phyloP scores from a whole-genome alignment of 768 basidiomycete species.

The Ramaria rubella region DNA sequence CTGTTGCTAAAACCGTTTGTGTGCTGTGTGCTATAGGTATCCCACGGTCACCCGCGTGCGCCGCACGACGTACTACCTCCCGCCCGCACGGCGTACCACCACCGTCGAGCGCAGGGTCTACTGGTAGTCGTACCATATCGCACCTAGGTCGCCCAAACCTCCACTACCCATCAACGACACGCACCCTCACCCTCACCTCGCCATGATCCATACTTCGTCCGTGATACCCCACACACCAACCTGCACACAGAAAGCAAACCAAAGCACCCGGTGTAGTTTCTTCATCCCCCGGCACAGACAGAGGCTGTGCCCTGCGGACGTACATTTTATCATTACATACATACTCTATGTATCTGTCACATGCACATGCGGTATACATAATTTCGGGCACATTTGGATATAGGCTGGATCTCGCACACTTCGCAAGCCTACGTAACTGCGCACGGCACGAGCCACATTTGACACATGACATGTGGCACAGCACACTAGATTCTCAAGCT shows the following conservation, averaged over 20 bases:
- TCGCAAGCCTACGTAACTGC: too few species aligned
- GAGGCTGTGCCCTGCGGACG: constrained; percentile 1
- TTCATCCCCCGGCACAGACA: neutral
- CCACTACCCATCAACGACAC: too few species aligned
- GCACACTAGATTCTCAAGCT: too few species aligned
- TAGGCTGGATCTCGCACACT: neutral
- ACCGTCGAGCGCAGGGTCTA: constrained; percentile 72
- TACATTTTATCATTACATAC: neutral
- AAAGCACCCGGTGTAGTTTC: neutral
- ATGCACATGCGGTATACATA: neutral
- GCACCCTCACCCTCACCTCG: too few species aligned
- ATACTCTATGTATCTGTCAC: neutral
- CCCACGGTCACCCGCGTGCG: constrained; percentile 74
- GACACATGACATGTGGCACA: too few species aligned
- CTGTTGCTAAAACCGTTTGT: too few species aligned
- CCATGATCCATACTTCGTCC: too few species aligned
- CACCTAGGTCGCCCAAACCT: too few species aligned
- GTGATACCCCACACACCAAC: neutral
- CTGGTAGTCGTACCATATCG: constrained; percentile 43
- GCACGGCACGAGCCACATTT: too few species aligned
- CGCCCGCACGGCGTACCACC: constrained; percentile 38
- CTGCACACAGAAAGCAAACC: neutral
- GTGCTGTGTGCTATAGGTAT: constrained; percentile 40
- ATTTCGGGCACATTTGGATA: neutral
- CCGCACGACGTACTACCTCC: constrained; percentile 60